Conservation (phyloP, 495 filamentous ascomycete genomes). For the Evansstolkia leycettana region DNA sequence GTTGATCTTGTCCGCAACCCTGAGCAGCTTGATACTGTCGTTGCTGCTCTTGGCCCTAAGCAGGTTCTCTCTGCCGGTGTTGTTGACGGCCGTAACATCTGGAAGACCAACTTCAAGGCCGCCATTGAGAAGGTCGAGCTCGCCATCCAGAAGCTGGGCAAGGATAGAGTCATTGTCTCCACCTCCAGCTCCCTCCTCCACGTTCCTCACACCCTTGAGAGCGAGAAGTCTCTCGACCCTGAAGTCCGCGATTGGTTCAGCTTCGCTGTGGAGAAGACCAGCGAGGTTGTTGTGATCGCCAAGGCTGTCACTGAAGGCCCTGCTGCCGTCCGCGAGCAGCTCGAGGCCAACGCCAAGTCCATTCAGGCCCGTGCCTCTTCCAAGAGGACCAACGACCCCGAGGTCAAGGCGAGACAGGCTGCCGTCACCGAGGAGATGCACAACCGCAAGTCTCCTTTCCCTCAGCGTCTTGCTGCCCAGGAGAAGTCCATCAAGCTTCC, state of each 20-base stretch:
- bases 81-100: slow-evolving; percentile 98
- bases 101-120: slow-evolving; percentile 95
- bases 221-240: slow-evolving; percentile 88
- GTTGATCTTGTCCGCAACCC: slow-evolving; percentile 94
- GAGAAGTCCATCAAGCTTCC: slow-evolving; percentile 81
- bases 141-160: slow-evolving; percentile 84
- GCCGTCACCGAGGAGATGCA: slow-evolving; percentile 74
- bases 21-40: slow-evolving; percentile 80
- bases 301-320: slow-evolving; percentile 91
- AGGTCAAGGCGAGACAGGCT: slow-evolving; percentile 88
- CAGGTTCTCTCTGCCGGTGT: slow-evolving; percentile 88
- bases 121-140: slow-evolving; percentile 81
- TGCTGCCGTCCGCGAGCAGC: slow-evolving; percentile 67
- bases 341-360: slow-evolving; percentile 90
- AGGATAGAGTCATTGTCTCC: slow-evolving; percentile 89
- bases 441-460: slow-evolving; percentile 84
- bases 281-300: slow-evolving; percentile 83
- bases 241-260: slow-evolving; percentile 98
- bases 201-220: slow-evolving; percentile 91
- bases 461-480: slow-evolving; percentile 70
- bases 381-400: slow-evolving; percentile 86
- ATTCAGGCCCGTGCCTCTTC: slow-evolving; percentile 80
- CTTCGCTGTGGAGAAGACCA: slow-evolving; percentile 89
- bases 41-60: slow-evolving; percentile 63
- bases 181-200: slow-evolving; percentile 96